Evolutionary conservation across 2,329 filamentous ascomycete species (phyloP), one percentile per base, ranked within the genome.

Genomic region (Neopestalotiopsis rosae): DNA sequence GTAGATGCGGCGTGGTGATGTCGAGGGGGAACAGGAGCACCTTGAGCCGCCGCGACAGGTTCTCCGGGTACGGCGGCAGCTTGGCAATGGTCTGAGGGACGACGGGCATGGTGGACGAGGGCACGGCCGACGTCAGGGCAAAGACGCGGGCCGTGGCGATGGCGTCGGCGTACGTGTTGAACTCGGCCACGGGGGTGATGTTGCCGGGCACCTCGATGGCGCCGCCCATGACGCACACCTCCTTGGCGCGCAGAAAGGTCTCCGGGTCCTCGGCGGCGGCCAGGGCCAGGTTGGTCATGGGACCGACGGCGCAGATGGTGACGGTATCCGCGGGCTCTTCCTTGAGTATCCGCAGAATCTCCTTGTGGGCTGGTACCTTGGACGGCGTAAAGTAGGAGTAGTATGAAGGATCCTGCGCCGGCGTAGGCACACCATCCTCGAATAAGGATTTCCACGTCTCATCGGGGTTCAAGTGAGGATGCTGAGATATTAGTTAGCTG

Each of bases 191-290:
- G 1, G 96, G 95, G 61, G 90, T 91, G 76, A 93, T 90, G 80
- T 99, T 99, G 74, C 96, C 96, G 65, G 90, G 87, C 59, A 90
- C 83, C 69, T 92, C 86, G 67, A 99, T 88, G 30, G 93, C 91
- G 69, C 96, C 96, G 69, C 95, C 96, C 96, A 99, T 99, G 61
- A 98, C 93, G 4, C 97, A 91, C 3, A 99, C 88, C 80, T 98
- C 94, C 79, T 97, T 97, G 63, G 91, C 93, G 58, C 90, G 90
- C 67, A 99, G 86, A 80, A 99, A 98, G 0, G 94, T 91, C 80
- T 95, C 94, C 0, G 95, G 91, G 74, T 98, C 95, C 76, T 94
- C 90, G 14, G 94, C 91, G 2, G 96, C 95, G 3, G 96, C 96
- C 32, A 97, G 81, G 1, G 96, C 96, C 38, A 97, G 83, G 78